Evolutionary conservation across 2,329 filamentous ascomycete species (phyloP).

Genomic region (Chlorencoelia australis): DNA sequence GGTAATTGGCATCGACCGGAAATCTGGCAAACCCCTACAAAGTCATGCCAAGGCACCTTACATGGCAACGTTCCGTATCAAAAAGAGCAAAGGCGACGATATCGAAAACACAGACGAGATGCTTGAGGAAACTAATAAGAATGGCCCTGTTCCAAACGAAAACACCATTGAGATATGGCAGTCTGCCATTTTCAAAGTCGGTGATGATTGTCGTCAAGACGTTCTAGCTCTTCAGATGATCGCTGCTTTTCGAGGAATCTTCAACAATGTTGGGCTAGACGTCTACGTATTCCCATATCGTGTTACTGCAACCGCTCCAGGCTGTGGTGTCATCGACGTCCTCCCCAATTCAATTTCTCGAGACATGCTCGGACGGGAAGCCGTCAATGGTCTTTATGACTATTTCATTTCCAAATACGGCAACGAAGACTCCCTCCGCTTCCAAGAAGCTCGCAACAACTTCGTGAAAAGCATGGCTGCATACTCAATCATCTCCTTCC

Average conservation of each 20-base stretch:
- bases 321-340: slow-evolving; percentile 96
- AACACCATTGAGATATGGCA: slow-evolving; percentile 93
- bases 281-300: slow-evolving; percentile 96
- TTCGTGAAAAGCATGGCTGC: slow-evolving; percentile 99
- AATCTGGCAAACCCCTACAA: slow-evolving; percentile 93
- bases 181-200: slow-evolving; percentile 98
- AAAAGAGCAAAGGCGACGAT: slow-evolving; percentile 56
- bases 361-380: slow-evolving; percentile 96
- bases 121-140: slow-evolving; percentile 37
- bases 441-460: slow-evolving; percentile 90
- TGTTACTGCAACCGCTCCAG: slow-evolving; percentile 92
- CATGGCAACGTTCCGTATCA: slow-evolving; percentile 97
- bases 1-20: slow-evolving; percentile 94
- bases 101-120: slow-evolving; percentile 43
- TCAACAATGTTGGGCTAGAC: slow-evolving; percentile 87
- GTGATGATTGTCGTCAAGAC: slow-evolving; percentile 96
- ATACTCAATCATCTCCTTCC: slow-evolving; percentile 92
- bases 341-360: slow-evolving; percentile 95
- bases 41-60: slow-evolving; percentile 97
- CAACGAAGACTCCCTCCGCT: slow-evolving; percentile 86
- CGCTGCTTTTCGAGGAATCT: slow-evolving; percentile 92
- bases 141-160: slow-evolving; percentile 28
- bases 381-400: slow-evolving; percentile 95
- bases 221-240: slow-evolving; percentile 97
- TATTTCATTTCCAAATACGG: slow-evolving; percentile 98